Conservation (phyloP, 176 grass and related monocot species). For the Ensete glaucum region DNA sequence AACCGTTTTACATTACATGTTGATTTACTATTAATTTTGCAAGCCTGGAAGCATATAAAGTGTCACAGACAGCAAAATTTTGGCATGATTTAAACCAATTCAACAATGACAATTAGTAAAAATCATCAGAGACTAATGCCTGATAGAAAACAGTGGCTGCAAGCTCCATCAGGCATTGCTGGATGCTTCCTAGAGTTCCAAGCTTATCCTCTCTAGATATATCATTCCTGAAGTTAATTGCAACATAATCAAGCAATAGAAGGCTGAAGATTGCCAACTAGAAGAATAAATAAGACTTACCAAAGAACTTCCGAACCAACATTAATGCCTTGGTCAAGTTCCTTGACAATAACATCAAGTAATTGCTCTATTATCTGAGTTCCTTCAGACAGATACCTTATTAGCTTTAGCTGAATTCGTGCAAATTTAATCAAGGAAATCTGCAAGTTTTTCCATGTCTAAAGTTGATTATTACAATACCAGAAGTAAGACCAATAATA, state of each 20-base stretch:
- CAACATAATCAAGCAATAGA: slow-evolving; percentile 8
- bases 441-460: slow-evolving; percentile 30
- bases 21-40: slow-evolving; percentile 34
- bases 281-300: slow-evolving; percentile 16
- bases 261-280: not conserved
- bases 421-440: slow-evolving; percentile 61
- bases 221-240: slow-evolving; percentile 44
- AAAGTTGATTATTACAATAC: slow-evolving; percentile 5
- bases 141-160: slow-evolving; percentile 71
- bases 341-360: slow-evolving; percentile 65
- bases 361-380: slow-evolving; percentile 48
- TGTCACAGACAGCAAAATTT: slow-evolving; percentile 7
- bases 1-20: slow-evolving; percentile 49
- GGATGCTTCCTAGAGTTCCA: slow-evolving; percentile 44
- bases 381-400: slow-evolving; percentile 40
- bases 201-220: slow-evolving; percentile 64
- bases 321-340: slow-evolving; percentile 57
- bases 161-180: slow-evolving; percentile 74
- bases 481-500: not conserved
- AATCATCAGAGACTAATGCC: slow-evolving; percentile 30
- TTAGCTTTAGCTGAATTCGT: slow-evolving; percentile 63
- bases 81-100: not conserved
- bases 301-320: slow-evolving; percentile 29
- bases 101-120: not conserved
- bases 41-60: slow-evolving; percentile 41